These are phyloP conservation scores for Ogataea nakhonphanomensis DNA, from an alignment of 805 yeast genomes.

Conservation along the genomic window DNA sequence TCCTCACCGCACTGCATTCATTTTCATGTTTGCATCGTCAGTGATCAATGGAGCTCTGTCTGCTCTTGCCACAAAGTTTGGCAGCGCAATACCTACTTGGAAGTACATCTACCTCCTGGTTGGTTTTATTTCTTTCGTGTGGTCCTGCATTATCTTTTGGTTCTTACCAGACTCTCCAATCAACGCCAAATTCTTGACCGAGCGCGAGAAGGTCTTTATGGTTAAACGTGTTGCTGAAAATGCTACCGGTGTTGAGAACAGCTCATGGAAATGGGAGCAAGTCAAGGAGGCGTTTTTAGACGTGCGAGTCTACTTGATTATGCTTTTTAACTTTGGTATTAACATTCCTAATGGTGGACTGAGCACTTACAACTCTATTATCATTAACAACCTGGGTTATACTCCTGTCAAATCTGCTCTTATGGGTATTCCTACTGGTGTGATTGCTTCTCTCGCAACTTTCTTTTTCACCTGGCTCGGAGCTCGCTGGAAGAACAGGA, in stretches of 20 bases:
- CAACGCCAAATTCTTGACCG: constrained; percentile 38
- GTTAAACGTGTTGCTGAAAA: constrained; percentile 28
- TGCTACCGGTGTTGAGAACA: constrained; percentile 26
- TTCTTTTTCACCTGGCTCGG: constrained; percentile 1
- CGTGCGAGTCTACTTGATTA: constrained; percentile 18
- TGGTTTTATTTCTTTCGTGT: constrained; percentile 53
- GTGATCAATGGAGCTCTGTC: constrained; percentile 26
- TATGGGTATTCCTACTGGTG: constrained; percentile 35
- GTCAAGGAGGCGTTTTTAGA: constrained; percentile 21
- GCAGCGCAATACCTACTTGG: constrained; percentile 41
- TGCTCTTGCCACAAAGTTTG: constrained; percentile 30
- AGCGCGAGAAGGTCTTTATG: constrained; percentile 34
- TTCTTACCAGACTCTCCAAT: constrained; percentile 59
- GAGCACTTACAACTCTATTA: constrained; percentile 26
- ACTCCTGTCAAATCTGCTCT: constrained; percentile 38
- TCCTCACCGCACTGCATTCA: constrained; percentile 40
- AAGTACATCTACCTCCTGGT: constrained; percentile 54
- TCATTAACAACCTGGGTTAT: constrained; percentile 34
- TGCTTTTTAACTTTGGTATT: constrained; percentile 19
- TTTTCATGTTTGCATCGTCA: constrained; percentile 42
- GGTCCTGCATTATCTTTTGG: constrained; percentile 45
- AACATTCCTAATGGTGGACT: constrained; percentile 32
- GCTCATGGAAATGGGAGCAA: constrained; percentile 26
- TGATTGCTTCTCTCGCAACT: constrained; percentile 45
- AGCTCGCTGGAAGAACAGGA: constrained; percentile 15